phyloP scores from a whole-genome alignment of 2,329 filamentous ascomycete species.

The Colletotrichum nymphaeae region DNA sequence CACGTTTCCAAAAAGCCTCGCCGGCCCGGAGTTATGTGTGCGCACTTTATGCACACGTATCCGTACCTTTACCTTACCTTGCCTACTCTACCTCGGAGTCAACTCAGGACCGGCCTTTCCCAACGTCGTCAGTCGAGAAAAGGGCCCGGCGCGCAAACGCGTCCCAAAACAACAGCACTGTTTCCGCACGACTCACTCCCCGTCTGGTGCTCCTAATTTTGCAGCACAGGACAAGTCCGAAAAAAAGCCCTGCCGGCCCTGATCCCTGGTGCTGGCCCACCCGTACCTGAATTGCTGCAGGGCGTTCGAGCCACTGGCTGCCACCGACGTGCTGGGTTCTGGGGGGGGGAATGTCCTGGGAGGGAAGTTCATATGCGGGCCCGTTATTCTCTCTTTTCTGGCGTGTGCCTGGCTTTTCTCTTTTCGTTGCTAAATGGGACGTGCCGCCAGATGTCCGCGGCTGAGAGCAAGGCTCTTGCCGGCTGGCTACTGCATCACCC shows the following conservation, averaged over 20 bases:
- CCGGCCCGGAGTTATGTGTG: not conserved
- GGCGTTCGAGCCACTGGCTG: conserved; percentile 2
- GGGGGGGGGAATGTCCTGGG: not conserved
- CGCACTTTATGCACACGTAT: not conserved
- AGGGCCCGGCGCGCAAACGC: not conserved
- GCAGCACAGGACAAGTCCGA: not conserved
- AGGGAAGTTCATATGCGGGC: not conserved
- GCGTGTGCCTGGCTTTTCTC: not conserved
- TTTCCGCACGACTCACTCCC: not conserved
- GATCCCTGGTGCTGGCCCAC: not conserved
- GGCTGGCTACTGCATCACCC: not conserved
- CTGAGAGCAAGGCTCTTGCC: not conserved
- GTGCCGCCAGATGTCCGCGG: not conserved
- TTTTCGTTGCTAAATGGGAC: not conserved
- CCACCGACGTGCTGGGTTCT: not conserved
- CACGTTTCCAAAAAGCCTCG: not conserved
- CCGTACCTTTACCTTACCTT: no score
- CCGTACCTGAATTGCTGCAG: conserved; percentile 20
- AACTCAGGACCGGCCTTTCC: not conserved
- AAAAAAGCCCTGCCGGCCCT: not conserved
- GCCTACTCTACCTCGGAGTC: no score
- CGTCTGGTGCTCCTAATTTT: not conserved
- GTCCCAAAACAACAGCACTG: not conserved
- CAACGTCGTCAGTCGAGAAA: not conserved
- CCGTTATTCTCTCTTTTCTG: not conserved